Evolutionary conservation across 352 stramenopile species (phyloP).

Genomic region (Phytophthora pseudosyringae): DNA sequence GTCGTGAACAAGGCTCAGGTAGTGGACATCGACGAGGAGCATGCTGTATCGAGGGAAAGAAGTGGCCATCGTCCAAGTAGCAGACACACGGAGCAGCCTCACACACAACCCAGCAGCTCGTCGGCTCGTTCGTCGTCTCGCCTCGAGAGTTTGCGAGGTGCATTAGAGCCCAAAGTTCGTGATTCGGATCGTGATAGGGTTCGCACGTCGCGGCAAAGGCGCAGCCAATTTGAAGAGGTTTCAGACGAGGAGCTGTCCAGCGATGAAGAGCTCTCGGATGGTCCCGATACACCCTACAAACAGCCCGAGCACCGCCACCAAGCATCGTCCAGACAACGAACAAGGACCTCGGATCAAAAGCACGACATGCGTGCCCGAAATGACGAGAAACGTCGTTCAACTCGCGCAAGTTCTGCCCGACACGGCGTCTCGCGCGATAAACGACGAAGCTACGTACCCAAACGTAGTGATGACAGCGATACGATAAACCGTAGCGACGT

Average conservation of each 20-base stretch:
- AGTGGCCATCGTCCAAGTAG: no score
- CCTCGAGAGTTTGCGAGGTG: no score
- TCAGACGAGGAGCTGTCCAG: not conserved
- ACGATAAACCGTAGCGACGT: not conserved
- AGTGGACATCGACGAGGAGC: not conserved
- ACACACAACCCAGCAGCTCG: not conserved
- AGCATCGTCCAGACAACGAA: not conserved
- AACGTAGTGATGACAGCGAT: conserved; percentile 11
- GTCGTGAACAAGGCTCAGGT: not conserved
- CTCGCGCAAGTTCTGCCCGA: not conserved
- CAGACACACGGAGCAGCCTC: not conserved
- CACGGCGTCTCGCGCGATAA: not conserved
- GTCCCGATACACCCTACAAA: conserved; percentile 15
- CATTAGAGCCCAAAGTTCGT: not conserved
- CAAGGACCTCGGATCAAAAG: not conserved
- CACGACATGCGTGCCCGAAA: not conserved
- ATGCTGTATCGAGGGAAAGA: not conserved
- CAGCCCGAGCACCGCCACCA: not conserved
- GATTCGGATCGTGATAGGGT: not conserved
- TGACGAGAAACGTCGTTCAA: not conserved
- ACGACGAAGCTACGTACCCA: not conserved
- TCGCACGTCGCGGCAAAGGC: conserved; percentile 7
- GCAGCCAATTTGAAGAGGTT: conserved; percentile 10
- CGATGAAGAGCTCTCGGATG: conserved; percentile 24
- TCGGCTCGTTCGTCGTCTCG: not conserved